Conservation (phyloP, 2,329 filamentous ascomycete genomes). For the Eurotiales sp. region DNA sequence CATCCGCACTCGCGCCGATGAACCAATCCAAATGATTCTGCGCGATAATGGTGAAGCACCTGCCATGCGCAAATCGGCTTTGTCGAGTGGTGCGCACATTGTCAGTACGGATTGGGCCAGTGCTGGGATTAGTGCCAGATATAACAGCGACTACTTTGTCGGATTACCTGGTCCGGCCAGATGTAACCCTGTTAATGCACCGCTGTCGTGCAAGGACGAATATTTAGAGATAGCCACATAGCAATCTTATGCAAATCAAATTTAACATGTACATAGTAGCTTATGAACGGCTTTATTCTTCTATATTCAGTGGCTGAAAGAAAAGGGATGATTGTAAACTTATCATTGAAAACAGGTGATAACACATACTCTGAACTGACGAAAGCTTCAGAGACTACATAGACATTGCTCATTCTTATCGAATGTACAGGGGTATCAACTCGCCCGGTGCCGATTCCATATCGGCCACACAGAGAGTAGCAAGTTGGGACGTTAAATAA, state of each 20-base stretch:
- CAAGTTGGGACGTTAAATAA: neutral
- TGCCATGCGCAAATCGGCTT: slow-evolving; percentile 12
- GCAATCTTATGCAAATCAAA: no score
- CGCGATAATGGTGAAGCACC: neutral
- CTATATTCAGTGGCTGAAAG: neutral
- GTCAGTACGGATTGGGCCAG: slow-evolving; percentile 15
- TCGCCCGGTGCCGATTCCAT: neutral
- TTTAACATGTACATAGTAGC: neutral
- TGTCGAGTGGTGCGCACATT: slow-evolving; percentile 15
- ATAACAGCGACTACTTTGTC: slow-evolving; percentile 16
- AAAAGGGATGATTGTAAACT: neutral
- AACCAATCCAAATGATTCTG: slow-evolving; percentile 13
- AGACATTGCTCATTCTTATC: neutral
- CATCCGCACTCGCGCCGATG: slow-evolving; percentile 13
- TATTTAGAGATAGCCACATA: slow-evolving; percentile 6
- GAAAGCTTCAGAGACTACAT: neutral
- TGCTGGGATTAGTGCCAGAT: slow-evolving; percentile 9
- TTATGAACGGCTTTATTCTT: neutral
- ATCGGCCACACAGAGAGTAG: slow-evolving; percentile 3
- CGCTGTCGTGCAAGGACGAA: slow-evolving; percentile 1
- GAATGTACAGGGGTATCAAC: slow-evolving; percentile 15
- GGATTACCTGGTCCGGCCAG: slow-evolving; percentile 10
- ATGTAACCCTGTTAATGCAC: slow-evolving; percentile 15
- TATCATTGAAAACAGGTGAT: neutral
- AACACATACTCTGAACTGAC: neutral